Evolutionary conservation across 108 stramenopile species (phyloP), one percentile per base, ranked within the genome.

Genomic region (Skeletonema menzelii): DNA sequence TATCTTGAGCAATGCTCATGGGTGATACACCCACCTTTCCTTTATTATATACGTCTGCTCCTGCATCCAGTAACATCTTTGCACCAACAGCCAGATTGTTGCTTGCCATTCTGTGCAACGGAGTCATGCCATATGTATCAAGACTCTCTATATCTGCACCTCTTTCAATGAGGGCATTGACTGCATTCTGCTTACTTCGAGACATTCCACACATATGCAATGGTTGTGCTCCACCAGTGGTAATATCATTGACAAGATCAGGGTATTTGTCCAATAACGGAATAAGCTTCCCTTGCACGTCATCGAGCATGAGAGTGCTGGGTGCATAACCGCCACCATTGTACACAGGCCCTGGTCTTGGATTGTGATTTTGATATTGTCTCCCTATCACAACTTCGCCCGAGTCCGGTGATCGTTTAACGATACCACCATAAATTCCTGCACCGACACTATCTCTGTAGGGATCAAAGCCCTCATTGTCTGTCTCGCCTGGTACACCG

Each of bases 161-260:
- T 0, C 65, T 55, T 58, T 85, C 82, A 15, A 95, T 82, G 46
- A 95, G 63, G 0, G 76, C 67, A 53, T 71, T 70, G 1, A 83
- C 89, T 10, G 85, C 76, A 31, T 79, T 67, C 65, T 93, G 83
- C 20, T 79, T 82, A 27, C 67, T 76, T 14, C 30, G 47, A 5
- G 80, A 84, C 91, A 94, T 94, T 15, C 93, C 93, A 58, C 89
- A 90, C 61, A 88, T 91, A 77, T 95, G 94, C 22, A 95, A 56
- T 5, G 94, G 91, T 10, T 83, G 85, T 12, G 94, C 94, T 24
- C 94, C 94, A 35, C 94, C 94, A 1, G 94, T 95, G 0, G 82
- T 72, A 4, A 95, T 69, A 53, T 95, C 94, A 34, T 87, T 81
- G 17, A 76, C 85, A 7, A 91, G 59, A 35, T 86, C 85, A 0